Base-by-base conservation (phyloP, 1,284 basidiomycete species). In the Sanghuangporus baumii region DNA sequence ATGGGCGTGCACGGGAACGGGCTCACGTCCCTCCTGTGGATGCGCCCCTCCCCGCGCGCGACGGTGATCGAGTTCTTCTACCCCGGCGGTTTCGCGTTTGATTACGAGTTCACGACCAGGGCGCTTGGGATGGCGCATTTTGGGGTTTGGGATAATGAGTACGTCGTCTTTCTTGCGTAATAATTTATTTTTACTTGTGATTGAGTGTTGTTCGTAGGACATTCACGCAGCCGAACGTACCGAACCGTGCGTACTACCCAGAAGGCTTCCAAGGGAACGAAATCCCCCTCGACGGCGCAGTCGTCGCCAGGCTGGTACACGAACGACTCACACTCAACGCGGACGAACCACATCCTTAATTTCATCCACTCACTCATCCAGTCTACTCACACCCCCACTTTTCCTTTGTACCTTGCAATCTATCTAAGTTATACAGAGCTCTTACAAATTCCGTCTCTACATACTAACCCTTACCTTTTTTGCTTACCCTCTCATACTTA, bases 51-150 rank as follows among this genome's bases (percentile, higher is more conserved):
- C 1, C 83, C 83, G 9, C 78, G 85, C 16, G 80, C 88, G 18
- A 92, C 90, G 0, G 89, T 94, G 54, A 93, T 95, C 75, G 93
- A 96, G 71, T 93, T 95, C 74, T 94, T 94, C 75, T 93, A 78
- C 73, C 91, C 93, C 2, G 80, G 81, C 34, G 93, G 93, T 2
- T 95, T 94, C 72, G 90, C 93, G 8, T 83, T 85, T 67, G 93
- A 95, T 73, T 96, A 95, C 68, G 89, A 93, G 72, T 91, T 83
- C 66, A 91, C 89, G 0, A 80, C 92, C 0, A 82, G 88, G 23
- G 87, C 90, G 0, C 76, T 96, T 2, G 91, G 91, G 7, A 93
- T 95, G 81, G 80, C 79, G 0, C 90, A 96, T 73, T 94, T 88
- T 69, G 93, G 91, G 3, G 89, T 94, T 74, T 95, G 93, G 93